phyloP scores from a whole-genome alignment of 345 rosid genomes.

The Turritis glabra region DNA sequence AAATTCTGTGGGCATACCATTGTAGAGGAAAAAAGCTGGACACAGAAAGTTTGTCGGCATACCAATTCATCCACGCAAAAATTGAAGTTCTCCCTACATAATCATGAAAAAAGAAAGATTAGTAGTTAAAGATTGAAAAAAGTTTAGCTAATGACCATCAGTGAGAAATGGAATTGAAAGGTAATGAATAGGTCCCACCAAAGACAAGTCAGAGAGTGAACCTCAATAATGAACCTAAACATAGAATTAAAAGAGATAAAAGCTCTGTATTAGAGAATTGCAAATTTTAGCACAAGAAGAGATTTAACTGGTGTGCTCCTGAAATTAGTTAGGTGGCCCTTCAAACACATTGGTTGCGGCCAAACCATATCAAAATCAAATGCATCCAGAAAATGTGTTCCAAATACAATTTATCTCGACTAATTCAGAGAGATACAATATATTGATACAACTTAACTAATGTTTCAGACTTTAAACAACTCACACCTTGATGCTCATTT shows the following conservation, averaged over 20 bases:
- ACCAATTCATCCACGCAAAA: constrained; percentile 4
- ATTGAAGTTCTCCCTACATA: constrained; percentile 8
- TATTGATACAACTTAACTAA: not conserved
- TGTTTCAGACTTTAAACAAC: not conserved
- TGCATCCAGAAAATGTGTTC: constrained; percentile 11
- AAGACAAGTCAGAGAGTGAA: not conserved
- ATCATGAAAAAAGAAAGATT: constrained; percentile 7
- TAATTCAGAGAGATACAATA: constrained; percentile 9
- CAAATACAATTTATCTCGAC: not conserved
- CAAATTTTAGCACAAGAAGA: constrained; percentile 20
- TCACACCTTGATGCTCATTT: not conserved
- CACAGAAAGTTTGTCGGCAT: not conserved
- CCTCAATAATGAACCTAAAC: constrained; percentile 15
- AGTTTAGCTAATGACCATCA: not conserved
- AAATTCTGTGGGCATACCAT: constrained; percentile 4
- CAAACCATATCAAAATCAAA: constrained; percentile 7
- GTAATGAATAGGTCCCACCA: constrained; percentile 6
- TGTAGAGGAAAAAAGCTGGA: constrained; percentile 4
- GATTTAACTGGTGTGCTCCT: not conserved
- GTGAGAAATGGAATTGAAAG: not conserved
- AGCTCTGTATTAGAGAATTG: not conserved
- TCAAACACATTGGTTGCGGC: constrained; percentile 3
- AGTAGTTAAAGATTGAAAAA: constrained; percentile 1
- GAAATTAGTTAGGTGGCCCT: constrained; percentile 17
- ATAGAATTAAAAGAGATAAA: not conserved